Evolutionary conservation across 257 asterid genomes (phyloP).

Genomic region (Plantago elongata): DNA sequence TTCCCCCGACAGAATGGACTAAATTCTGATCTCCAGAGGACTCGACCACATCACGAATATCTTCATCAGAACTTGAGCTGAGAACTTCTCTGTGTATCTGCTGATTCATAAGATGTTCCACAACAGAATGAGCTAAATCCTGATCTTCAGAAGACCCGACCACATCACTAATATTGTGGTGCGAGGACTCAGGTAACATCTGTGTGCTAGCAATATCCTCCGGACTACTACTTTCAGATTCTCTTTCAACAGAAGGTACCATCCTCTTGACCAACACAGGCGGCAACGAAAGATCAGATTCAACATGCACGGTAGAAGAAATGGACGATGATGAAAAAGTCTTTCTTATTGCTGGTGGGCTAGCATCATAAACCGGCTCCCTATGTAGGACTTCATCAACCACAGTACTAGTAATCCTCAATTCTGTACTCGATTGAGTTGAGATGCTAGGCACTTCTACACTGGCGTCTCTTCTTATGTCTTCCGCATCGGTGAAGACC

Average conservation of each 20-base stretch:
- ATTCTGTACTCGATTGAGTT: slow-evolving; percentile 23
- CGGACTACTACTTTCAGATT: slow-evolving; percentile 27
- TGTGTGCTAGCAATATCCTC: slow-evolving; percentile 21
- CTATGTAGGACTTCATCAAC: slow-evolving; percentile 31
- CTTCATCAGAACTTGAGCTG: slow-evolving; percentile 20
- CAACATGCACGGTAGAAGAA: slow-evolving; percentile 43
- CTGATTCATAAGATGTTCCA: not conserved
- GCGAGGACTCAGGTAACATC: slow-evolving; percentile 24
- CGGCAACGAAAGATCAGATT: slow-evolving; percentile 30
- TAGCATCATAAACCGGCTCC: slow-evolving; percentile 71
- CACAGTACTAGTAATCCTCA: slow-evolving; percentile 14
- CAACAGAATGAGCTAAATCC: not conserved
- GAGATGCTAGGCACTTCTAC: slow-evolving; percentile 20
- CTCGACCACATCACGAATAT: slow-evolving; percentile 19
- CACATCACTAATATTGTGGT: not conserved
- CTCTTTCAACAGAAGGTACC: slow-evolving; percentile 33
- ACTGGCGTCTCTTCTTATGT: slow-evolving; percentile 15
- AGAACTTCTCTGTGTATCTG: slow-evolving; percentile 22
- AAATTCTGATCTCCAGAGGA: slow-evolving; percentile 31
- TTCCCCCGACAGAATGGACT: slow-evolving; percentile 26
- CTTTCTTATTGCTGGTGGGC: slow-evolving; percentile 43
- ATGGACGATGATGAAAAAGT: slow-evolving; percentile 34
- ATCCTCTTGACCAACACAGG: slow-evolving; percentile 34
- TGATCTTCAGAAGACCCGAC: too few species aligned
- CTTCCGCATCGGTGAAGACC: slow-evolving; percentile 37